Conservation (phyloP, 2,329 filamentous ascomycete genomes). For the Rhynchosporium agropyri region DNA sequence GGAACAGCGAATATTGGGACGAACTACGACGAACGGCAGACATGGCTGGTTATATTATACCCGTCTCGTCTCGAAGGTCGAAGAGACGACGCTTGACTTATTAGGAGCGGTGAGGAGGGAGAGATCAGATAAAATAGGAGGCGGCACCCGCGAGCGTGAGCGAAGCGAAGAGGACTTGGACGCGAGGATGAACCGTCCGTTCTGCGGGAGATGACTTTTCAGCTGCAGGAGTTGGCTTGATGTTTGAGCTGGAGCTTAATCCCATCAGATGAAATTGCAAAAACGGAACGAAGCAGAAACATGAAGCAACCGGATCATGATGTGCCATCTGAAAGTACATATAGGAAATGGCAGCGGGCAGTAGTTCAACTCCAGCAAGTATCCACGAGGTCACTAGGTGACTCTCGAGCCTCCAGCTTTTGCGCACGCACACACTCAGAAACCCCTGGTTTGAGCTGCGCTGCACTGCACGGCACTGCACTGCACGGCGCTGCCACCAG, state of each 20-base stretch:
- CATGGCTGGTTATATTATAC: conserved; percentile 16
- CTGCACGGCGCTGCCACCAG: conserved; percentile 11
- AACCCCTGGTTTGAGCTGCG: conserved; percentile 4
- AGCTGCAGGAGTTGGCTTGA: neutral
- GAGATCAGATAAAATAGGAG: conserved; percentile 12
- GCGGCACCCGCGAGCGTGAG: neutral
- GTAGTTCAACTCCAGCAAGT: neutral
- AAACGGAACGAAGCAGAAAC: conserved; percentile 23
- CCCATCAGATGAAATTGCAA: conserved; percentile 19
- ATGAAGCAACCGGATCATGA: conserved; percentile 21
- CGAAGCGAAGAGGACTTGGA: neutral
- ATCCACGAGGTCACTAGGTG: neutral
- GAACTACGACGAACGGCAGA: conserved; percentile 18
- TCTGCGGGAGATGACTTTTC: neutral
- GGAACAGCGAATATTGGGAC: conserved; percentile 30
- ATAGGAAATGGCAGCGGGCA: conserved; percentile 2
- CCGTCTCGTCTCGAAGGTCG: neutral
- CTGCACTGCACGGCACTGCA: conserved; percentile 13
- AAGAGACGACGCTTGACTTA: neutral
- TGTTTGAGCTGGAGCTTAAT: conserved; percentile 2
- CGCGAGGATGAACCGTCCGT: conserved; percentile 1
- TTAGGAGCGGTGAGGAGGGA: neutral
- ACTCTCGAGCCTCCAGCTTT: conserved; percentile 12
- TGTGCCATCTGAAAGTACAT: conserved; percentile 17
- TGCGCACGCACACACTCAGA: conserved; percentile 1